A percentile compares a stretch with the other conserved stretches of the same genome.
These are phyloP conservation scores for Gremmenia infestans DNA, from an alignment of 2,329 filamentous ascomycete genomes.

Conservation along the genomic window DNA sequence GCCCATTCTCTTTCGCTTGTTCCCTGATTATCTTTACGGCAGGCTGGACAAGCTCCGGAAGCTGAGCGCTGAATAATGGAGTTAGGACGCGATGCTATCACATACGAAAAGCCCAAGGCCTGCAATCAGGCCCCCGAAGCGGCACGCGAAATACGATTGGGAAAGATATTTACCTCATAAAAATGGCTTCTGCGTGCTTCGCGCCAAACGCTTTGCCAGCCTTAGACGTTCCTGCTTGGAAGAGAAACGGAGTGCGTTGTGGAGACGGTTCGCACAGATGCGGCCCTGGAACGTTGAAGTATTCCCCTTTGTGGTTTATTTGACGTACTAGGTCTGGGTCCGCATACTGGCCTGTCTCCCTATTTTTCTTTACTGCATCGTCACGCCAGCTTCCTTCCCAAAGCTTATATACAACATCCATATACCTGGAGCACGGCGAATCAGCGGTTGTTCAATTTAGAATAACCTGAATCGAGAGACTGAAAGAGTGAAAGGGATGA, in stretches of 20 bases:
- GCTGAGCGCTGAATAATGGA: constrained; percentile 48
- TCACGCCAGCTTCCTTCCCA: constrained; percentile 15
- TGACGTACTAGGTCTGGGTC: constrained; percentile 34
- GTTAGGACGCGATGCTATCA: constrained; percentile 39
- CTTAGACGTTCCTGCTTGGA: constrained; percentile 63
- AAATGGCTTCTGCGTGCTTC: constrained; percentile 65
- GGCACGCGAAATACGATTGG: too few relatives aligned
- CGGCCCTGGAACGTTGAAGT: constrained; percentile 58
- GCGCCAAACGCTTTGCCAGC: constrained; percentile 63
- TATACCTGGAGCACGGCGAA: constrained; percentile 35
- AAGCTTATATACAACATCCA: constrained; percentile 53
- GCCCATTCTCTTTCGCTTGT: constrained; percentile 44
- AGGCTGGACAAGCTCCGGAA: not conserved
- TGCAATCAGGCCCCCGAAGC: too few relatives aligned
- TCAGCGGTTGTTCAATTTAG: too few relatives aligned
- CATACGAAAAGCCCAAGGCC: too few relatives aligned
- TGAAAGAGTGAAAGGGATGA: too few relatives aligned
- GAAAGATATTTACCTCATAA: constrained; percentile 32
- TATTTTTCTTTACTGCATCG: constrained; percentile 58
- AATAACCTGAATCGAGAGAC: too few relatives aligned
- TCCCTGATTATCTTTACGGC: not conserved
- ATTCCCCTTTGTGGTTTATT: constrained; percentile 61
- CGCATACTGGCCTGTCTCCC: constrained; percentile 50
- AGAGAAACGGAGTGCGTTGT: constrained; percentile 16
- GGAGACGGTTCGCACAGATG: constrained; percentile 41